Evolutionary conservation across 2,329 filamentous ascomycete genomes (phyloP).

Genomic region (Dactylonectria macrodidyma): DNA sequence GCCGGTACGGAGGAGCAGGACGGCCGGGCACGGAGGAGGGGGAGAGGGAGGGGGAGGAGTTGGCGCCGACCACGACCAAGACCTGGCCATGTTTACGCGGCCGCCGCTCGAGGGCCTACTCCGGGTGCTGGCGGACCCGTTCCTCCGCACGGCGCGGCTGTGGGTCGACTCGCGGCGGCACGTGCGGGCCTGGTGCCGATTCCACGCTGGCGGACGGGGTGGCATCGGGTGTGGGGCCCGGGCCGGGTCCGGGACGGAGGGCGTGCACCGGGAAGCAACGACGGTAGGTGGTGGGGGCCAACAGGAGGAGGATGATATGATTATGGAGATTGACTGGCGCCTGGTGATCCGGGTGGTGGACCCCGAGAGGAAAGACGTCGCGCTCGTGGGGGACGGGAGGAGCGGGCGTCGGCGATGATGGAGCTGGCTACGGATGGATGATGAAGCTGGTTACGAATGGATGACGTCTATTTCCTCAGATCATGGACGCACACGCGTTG

Average conservation of each 20-base stretch:
- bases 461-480: background rate
- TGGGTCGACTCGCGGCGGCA: slow-evolving; percentile 55
- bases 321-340: slow-evolving; percentile 51
- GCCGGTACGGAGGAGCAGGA: slow-evolving; percentile 7
- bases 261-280: slow-evolving; percentile 8
- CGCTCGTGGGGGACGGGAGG: slow-evolving; percentile 37
- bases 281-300: background rate
- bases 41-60: background rate
- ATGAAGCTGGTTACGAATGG: background rate
- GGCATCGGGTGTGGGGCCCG: slow-evolving; percentile 35
- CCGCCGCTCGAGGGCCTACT: slow-evolving; percentile 55
- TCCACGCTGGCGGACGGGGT: slow-evolving; percentile 51
- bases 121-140: slow-evolving; percentile 61
- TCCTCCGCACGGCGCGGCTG: slow-evolving; percentile 58
- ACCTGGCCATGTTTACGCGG: slow-evolving; percentile 44
- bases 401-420: slow-evolving; percentile 36
- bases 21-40: background rate
- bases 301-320: background rate
- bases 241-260: slow-evolving; percentile 22
- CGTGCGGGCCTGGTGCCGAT: slow-evolving; percentile 58
- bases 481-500: background rate
- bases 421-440: background rate
- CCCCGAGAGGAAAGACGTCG: slow-evolving; percentile 47
- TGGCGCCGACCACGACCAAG: slow-evolving; percentile 14
- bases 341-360: slow-evolving; percentile 50